Conservation (phyloP, 2,329 filamentous ascomycete genomes). For the Cercospora sesami region DNA sequence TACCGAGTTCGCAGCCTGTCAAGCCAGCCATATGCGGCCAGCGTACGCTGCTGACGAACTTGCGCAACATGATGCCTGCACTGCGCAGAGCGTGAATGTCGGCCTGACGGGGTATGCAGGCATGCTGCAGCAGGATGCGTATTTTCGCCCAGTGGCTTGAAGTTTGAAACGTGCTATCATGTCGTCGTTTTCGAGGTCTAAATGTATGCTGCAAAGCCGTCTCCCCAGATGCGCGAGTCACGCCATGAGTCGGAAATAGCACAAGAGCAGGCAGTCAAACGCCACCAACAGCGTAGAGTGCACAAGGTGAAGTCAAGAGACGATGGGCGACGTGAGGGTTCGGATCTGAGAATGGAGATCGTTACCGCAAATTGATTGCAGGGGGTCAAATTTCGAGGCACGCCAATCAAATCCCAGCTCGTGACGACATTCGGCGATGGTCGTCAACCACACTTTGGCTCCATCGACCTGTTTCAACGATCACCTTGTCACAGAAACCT, state of each 20-base stretch:
- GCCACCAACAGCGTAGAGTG: background rate
- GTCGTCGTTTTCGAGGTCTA: background rate
- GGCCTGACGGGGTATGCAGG: background rate
- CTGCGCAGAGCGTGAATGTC: background rate
- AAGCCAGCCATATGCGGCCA: background rate
- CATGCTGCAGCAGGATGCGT: background rate
- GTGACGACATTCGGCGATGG: slow-evolving; percentile 1
- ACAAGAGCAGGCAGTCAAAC: background rate
- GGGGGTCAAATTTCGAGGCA: slow-evolving; percentile 12
- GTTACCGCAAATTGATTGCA: slow-evolving; percentile 5
- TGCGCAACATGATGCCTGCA: background rate
- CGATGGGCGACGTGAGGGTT: background rate
- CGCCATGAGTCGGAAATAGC: slow-evolving; percentile 1
- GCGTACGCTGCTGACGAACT: background rate
- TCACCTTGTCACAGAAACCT: slow-evolving; percentile 8
- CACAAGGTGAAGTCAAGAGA: slow-evolving; percentile 8
- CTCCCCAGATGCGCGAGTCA: background rate
- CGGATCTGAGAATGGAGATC: background rate
- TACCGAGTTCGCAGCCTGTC: slow-evolving; percentile 4
- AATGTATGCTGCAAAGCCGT: background rate
- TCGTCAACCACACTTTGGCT: slow-evolving; percentile 9
- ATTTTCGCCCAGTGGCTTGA: background rate
- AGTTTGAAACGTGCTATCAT: background rate
- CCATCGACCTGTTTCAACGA: slow-evolving; percentile 16
- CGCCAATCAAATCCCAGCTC: slow-evolving; percentile 6